Evolutionary conservation across 2,329 filamentous ascomycete genomes (phyloP), one percentile per base, ranked within the genome.

Genomic region (Neofusicoccum cordaticola): DNA sequence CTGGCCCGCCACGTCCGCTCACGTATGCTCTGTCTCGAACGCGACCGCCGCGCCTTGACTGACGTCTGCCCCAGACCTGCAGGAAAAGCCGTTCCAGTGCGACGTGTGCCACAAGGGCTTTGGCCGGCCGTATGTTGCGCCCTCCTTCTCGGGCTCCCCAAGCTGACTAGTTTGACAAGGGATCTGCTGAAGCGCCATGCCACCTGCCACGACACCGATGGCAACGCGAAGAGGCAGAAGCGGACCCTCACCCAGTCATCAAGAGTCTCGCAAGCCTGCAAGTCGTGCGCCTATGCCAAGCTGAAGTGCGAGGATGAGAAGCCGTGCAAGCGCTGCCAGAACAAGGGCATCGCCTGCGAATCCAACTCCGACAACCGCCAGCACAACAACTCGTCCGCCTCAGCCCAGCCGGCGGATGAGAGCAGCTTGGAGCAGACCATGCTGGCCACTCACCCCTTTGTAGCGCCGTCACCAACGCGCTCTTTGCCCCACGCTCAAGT

Each of bases 281-380:
- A 82, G 65, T 77, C 80, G 4, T 85, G 83, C 66, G 82, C 83
- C 22, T 76, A 78, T 22, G 79, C 81, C 2, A 83, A 85, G 68
- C 73, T 85, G 19, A 82, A 83, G 69, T 85, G 83, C 66, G 82
- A 84, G 66, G 83, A 85, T 67, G 77, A 81, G 51, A 85, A 85
- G 72, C 83, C 83, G 7, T 85, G 83, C 69, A 81, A 76, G 66
- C 75, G 83, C 51, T 85, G 83, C 71, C 77, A 74, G 45, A 82
- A 82, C 68, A 83, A 82, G 67, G 78, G 78, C 67, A 78, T 84
- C 19, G 68, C 72, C 5, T 85, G 83, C 64, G 74, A 68, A 70
- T n/a, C 67, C 69, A 44, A 34, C 53, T 39, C 50, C 58, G 41
- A 60, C 57, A 39, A 65, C 57, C 39, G 70, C 52, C 22, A 27